Evolutionary conservation across 768 basidiomycete genomes (phyloP), one percentile per base, ranked within the genome.

Genomic region (Russula earlei): DNA sequence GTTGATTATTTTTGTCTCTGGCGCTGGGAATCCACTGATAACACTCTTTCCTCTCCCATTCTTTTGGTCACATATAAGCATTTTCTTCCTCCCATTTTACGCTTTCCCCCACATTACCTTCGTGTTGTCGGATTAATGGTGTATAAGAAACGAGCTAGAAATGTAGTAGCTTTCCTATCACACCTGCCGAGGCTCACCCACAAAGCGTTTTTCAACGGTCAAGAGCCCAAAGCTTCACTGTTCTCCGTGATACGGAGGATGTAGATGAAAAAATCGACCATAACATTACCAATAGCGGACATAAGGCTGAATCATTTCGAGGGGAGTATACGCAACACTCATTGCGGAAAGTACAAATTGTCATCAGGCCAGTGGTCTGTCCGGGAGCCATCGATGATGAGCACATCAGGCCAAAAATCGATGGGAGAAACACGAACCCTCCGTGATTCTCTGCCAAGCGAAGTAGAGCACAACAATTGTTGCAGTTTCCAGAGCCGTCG

Each of bases 371-470:
- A 80, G 33, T 66, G 65, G 33, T 72, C 72, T 73, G 63, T 11
- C 46, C 33, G 49, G 3, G 29, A 20, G 2, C 44, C 11, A 29
- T 62, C 38, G 59, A 49, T 12, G 12, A 22, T 29, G 22, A 17
- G 12, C 43, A 8, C 2, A 25, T 12, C 17, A 27, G n/a, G 0
- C 11, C 4, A 20, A 20, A 17, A 38, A n/a, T 3, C 2, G 49
- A 49, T 0, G 12, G 1, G 20, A 31, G 5, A 41, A 22, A 44
- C n/a, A 72, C 79, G 48, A 55, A 84, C 89, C 88, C 81, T 94
- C 91, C 17, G 91, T 93, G 55, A 93, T 90, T 67, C 84, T 84
- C 69, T 75, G 75, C 93, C 93, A 95, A n/a, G 81, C 91, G 15
- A 83, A 66, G 67, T 80, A 92, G 19, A 95, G 59, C 4, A 80